Conservation (phyloP, 352 stramenopile genomes). For the Globisporangium heterothallicum region DNA sequence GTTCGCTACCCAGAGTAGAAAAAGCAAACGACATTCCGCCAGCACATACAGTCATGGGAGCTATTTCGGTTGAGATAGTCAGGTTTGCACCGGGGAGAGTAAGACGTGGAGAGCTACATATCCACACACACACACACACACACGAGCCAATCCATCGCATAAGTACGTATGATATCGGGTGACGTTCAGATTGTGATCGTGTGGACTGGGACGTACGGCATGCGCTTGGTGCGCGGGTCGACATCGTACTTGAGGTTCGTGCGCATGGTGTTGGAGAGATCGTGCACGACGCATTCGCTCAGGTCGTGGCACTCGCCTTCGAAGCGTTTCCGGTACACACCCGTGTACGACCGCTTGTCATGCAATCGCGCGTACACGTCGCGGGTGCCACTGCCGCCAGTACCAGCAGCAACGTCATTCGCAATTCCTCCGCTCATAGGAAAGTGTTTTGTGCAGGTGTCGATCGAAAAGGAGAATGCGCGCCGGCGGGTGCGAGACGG, state of each 20-base stretch:
- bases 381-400: conserved; percentile 3
- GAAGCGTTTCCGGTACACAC: conserved; percentile 60
- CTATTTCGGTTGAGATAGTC: background rate
- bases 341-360: conserved; percentile 62
- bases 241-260: conserved; percentile 52
- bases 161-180: too few relatives aligned
- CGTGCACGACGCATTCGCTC: conserved; percentile 44
- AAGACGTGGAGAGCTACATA: background rate
- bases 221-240: conserved; percentile 37
- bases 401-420: background rate
- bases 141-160: too few relatives aligned
- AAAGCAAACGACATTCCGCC: background rate
- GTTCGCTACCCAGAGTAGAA: background rate
- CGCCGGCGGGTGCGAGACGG: too few relatives aligned
- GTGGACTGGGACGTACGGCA: conserved; percentile 19
- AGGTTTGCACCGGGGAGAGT: background rate
- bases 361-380: conserved; percentile 53
- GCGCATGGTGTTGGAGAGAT: conserved; percentile 48
- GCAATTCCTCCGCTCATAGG: conserved; percentile 2
- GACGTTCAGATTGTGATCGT: too few relatives aligned
- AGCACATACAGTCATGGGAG: background rate
- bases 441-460: background rate
- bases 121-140: background rate
- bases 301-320: conserved; percentile 41
- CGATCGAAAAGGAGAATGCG: too few relatives aligned